A percentile compares a stretch with the other conserved stretches of the same genome.
phyloP scores from a whole-genome alignment of 2,329 filamentous ascomycete species.

The Pyrenophora teres region DNA sequence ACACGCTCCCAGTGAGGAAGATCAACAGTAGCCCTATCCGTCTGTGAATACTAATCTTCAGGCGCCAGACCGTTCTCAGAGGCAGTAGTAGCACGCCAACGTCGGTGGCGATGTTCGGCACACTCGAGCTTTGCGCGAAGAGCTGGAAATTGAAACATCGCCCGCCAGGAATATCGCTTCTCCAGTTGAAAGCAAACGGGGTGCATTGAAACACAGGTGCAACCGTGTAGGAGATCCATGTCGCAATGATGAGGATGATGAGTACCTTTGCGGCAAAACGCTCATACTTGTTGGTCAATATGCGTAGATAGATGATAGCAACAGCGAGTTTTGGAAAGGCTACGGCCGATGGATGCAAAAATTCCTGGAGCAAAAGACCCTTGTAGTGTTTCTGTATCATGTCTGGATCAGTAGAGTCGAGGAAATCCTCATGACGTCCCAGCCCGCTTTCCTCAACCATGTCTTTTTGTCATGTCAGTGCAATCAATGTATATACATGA shows the following conservation, averaged over 20 bases:
- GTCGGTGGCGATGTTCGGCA: slow-evolving; percentile 36
- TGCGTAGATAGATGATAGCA: slow-evolving; percentile 29
- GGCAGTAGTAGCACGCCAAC: slow-evolving; percentile 28
- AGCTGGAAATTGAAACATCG: slow-evolving; percentile 27
- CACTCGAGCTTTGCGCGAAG: slow-evolving; percentile 30
- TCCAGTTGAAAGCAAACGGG: slow-evolving; percentile 34
- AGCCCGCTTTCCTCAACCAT: slow-evolving; percentile 31
- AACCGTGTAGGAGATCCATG: slow-evolving; percentile 29
- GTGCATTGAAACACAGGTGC: slow-evolving; percentile 30
- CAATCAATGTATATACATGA: neutral
- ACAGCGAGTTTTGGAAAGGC: slow-evolving; percentile 36
- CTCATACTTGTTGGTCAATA: slow-evolving; percentile 34
- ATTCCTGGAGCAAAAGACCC: slow-evolving; percentile 31
- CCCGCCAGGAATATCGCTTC: slow-evolving; percentile 30
- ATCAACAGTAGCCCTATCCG: slow-evolving; percentile 30
- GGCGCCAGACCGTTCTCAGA: slow-evolving; percentile 24
- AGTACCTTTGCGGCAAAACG: slow-evolving; percentile 25
- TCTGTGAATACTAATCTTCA: slow-evolving; percentile 27
- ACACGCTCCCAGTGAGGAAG: slow-evolving; percentile 37
- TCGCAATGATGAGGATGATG: slow-evolving; percentile 22
- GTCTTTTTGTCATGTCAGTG: slow-evolving; percentile 12
- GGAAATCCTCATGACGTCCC: slow-evolving; percentile 29
- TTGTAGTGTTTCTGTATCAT: slow-evolving; percentile 27
- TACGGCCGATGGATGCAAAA: slow-evolving; percentile 32
- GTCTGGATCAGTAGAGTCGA: slow-evolving; percentile 17